phyloP scores from a whole-genome alignment of 2,329 filamentous ascomycete genomes.

The Harringtonia lauricola region DNA sequence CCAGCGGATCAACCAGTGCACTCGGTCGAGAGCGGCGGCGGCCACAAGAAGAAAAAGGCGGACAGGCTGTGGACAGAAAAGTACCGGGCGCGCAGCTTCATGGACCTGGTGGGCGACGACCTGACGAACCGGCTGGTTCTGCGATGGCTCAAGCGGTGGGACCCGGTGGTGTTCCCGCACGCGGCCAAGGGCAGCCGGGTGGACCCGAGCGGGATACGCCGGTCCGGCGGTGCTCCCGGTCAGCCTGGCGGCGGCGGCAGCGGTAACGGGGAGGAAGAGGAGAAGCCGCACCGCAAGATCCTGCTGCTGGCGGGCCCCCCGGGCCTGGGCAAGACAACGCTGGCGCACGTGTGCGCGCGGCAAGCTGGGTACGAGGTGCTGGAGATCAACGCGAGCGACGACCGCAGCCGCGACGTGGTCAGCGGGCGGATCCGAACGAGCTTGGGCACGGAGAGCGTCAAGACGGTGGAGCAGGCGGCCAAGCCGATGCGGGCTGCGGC shows the following conservation, averaged over 20 bases:
- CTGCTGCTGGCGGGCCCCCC: conserved; percentile 84
- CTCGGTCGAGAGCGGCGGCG: conserved; percentile 15
- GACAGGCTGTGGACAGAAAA: conserved; percentile 90
- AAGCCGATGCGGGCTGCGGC: no score
- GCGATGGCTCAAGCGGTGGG: conserved; percentile 91
- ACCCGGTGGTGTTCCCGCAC: conserved; percentile 81
- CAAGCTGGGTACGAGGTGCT: conserved; percentile 95
- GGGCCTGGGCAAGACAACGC: conserved; percentile 87
- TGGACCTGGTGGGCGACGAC: conserved; percentile 90
- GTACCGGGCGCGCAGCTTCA: conserved; percentile 83
- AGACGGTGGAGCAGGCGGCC: conserved; percentile 48
- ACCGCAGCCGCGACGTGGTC: conserved; percentile 80
- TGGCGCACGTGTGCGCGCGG: conserved; percentile 89
- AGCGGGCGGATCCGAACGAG: conserved; percentile 85
- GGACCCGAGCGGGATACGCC: no score
- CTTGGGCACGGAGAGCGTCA: conserved; percentile 89
- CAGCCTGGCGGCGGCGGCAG: conserved; percentile 21
- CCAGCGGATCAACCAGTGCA: not conserved
- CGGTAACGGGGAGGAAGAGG: conserved; percentile 41
- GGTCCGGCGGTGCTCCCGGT: no score
- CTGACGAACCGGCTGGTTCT: conserved; percentile 83
- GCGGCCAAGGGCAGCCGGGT: conserved; percentile 45
- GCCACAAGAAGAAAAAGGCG: conserved; percentile 8
- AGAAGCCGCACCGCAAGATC: conserved; percentile 76
- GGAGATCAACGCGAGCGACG: conserved; percentile 97